Percentiles rank a stretch among this genome's conserved stretches.
Evolutionary conservation across 345 rosid species (phyloP).

Genomic region (Arabidopsis arenosa): DNA sequence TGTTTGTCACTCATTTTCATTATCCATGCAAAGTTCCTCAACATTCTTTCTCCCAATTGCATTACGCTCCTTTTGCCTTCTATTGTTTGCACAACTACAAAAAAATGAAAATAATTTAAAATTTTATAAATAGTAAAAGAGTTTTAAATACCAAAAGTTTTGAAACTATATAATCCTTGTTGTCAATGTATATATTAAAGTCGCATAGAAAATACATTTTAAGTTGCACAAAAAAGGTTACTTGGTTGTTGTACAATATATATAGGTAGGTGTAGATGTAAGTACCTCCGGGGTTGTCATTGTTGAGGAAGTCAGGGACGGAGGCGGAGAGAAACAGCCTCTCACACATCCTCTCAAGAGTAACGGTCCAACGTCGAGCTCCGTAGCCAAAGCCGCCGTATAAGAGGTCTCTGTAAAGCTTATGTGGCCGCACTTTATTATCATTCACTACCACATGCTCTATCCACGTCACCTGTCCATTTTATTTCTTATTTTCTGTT

Average conservation of each 20-base stretch:
- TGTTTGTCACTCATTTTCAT: constrained; percentile 55
- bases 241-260: too few species aligned
- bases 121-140: neutral
- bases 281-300: constrained; percentile 55
- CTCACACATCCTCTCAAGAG: constrained; percentile 70
- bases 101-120: neutral
- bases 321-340: constrained; percentile 47
- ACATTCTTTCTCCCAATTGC: constrained; percentile 70
- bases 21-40: constrained; percentile 54
- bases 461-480: constrained; percentile 76
- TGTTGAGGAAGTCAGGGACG: constrained; percentile 19
- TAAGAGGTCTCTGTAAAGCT: constrained; percentile 65
- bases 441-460: constrained; percentile 82
- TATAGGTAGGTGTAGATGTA: too few species aligned
- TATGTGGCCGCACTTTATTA: constrained; percentile 56
- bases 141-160: neutral
- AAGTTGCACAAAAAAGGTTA: neutral
- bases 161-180: neutral
- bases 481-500: neutral
- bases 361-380: constrained; percentile 65
- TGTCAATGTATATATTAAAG: neutral
- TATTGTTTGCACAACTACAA: constrained; percentile 41
- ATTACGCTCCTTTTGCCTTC: constrained; percentile 58
- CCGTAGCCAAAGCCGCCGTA: constrained; percentile 59
- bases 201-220: neutral